These are phyloP conservation scores for Fusarium metavorans DNA, from an alignment of 2,329 filamentous ascomycete species.

Conservation along the genomic window DNA sequence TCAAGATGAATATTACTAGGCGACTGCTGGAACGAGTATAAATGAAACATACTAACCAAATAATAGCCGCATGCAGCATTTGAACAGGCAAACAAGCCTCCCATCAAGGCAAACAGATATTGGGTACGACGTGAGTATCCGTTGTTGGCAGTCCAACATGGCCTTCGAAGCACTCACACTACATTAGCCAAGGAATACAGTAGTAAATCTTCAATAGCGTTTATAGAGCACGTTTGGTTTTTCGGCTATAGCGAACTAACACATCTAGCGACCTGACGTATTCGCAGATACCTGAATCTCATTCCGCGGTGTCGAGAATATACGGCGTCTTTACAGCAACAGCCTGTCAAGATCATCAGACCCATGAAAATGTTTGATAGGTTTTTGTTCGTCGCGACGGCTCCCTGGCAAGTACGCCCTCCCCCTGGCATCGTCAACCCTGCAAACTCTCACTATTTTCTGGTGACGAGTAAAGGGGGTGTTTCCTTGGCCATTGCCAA, in stretches of 20 bases:
- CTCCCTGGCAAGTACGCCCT: background rate
- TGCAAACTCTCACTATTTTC: background rate
- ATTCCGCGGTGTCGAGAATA: background rate
- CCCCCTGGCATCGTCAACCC: background rate
- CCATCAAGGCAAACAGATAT: background rate
- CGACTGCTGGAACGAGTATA: background rate
- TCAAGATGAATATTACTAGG: background rate
- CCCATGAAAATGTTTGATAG: background rate
- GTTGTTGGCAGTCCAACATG: background rate
- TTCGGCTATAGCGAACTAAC: conserved; percentile 18
- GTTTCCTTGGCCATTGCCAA: background rate
- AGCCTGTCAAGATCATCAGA: background rate
- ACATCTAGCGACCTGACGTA: conserved; percentile 1
- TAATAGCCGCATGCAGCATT: background rate
- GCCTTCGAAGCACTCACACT: background rate
- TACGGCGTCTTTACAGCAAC: background rate
- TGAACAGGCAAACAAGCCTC: background rate
- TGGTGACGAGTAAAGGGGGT: background rate
- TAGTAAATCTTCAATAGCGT: background rate
- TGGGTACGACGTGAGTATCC: background rate
- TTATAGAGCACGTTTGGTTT: conserved; percentile 7
- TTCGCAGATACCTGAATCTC: conserved; percentile 9
- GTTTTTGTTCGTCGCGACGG: background rate
- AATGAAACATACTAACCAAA: background rate
- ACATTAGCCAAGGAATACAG: background rate